Evolutionary conservation across 805 yeast genomes (phyloP), one percentile per base, ranked within the genome.

Genomic region (Candida fluviatilis): DNA sequence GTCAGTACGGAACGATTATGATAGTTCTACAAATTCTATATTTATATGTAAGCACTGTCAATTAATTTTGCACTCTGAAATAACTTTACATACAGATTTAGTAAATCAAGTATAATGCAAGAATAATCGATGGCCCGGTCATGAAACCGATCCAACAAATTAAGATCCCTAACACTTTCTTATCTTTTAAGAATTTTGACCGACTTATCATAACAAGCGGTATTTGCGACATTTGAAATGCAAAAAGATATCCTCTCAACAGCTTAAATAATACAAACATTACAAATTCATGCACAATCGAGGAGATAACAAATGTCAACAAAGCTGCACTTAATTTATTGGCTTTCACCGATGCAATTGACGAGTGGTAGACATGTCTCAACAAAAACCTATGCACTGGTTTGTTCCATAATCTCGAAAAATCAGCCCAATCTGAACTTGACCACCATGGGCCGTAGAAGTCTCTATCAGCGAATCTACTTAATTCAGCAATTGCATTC

Each of bases 371-470:
- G 2, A 93, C 98, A 56, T 95, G 99, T 47, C 98, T 75, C 32
- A 90, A 66, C 42, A 93, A 65, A 49, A 93, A 93, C 52, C 79
- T 76, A 58, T 93, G 96, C 16, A 93, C 98, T 0, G 98, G 96
- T 7, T 77, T 75, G 57, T 93, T 93, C 99, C 99, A 95, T 45
- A 84, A 80, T 47, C 97, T 72, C 8, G 96, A 83, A 58, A 86
- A 93, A 55, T 90, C 90, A 40, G 85, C 85, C 96, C 97, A 93
- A 30, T 87, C 84, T 14, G 83, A 78, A 44, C 95, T 85, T 50
- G 90, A 87, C 99, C 99, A 93, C 99, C 99, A 95, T 31, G 88
- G 85, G 3, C 95, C 91, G 55, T 95, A 93, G 60, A 93, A 93
- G 48, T 84, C 84, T 36, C 99, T 76, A 57, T 93, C 97, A 4